These are phyloP conservation scores for Wakefieldia striispora DNA, from an alignment of 768 basidiomycete genomes.

Conservation along the genomic window DNA sequence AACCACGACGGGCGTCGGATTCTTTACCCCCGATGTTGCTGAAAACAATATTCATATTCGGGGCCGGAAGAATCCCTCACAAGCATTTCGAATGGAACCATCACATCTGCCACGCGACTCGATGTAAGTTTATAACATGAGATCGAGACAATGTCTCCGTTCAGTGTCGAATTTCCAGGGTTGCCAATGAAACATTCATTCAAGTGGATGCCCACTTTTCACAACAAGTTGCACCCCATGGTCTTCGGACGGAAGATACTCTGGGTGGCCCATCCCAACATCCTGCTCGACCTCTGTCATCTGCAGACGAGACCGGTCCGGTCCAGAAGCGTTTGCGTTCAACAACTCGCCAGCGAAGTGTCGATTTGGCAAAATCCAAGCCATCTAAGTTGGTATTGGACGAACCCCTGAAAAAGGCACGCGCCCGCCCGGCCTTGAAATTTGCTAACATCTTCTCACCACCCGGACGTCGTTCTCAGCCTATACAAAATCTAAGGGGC, in stretches of 20 bases:
- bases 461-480: constrained; percentile 76
- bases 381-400: constrained; percentile 60
- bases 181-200: constrained; percentile 52
- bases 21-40: constrained; percentile 72
- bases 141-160: neutral
- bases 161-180: constrained; percentile 36
- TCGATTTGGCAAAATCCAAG: constrained; percentile 50
- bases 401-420: constrained; percentile 86
- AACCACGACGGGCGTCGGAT: constrained; percentile 62
- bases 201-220: constrained; percentile 59
- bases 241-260: constrained; percentile 40
- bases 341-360: constrained; percentile 52
- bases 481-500: constrained; percentile 62
- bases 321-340: constrained; percentile 74
- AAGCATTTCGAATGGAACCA: constrained; percentile 57
- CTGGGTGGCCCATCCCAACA: constrained; percentile 44
- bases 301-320: constrained; percentile 79
- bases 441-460: constrained; percentile 89
- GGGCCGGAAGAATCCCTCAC: constrained; percentile 51
- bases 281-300: constrained; percentile 68
- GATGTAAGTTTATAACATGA: constrained; percentile 42
- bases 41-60: constrained; percentile 57
- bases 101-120: constrained; percentile 57
- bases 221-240: constrained; percentile 42
- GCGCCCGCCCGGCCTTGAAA: constrained; percentile 84